A percentile compares a stretch with the other conserved stretches of the same genome.
phyloP scores from a whole-genome alignment of 148 eudicot species.

The Rhododendron vialii region DNA sequence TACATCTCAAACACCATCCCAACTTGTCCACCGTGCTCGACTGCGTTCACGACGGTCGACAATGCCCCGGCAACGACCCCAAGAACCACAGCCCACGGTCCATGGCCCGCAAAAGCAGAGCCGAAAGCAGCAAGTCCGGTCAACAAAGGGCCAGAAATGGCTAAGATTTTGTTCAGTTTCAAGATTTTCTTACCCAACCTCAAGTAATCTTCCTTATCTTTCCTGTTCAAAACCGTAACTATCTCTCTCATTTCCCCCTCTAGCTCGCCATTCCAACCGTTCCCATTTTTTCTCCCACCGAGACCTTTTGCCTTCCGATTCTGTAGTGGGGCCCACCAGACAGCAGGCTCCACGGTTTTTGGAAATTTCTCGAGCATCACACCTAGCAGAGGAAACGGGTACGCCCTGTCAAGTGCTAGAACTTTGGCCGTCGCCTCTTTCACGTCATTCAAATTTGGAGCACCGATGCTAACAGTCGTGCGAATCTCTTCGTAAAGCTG shows the following conservation, averaged over 20 bases:
- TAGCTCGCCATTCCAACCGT: conserved; percentile 49
- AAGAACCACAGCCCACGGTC: background rate
- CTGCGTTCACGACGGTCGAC: conserved; percentile 23
- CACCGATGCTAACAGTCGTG: conserved; percentile 22
- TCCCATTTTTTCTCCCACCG: background rate
- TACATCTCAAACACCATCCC: conserved; percentile 60
- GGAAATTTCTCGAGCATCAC: conserved; percentile 69
- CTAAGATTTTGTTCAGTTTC: conserved; percentile 47
- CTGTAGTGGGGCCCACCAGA: conserved; percentile 37
- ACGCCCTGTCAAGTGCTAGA: conserved; percentile 56
- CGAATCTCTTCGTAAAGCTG: conserved; percentile 28
- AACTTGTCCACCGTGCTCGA: conserved; percentile 33
- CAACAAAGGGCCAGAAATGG: conserved; percentile 47
- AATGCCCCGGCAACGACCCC: conserved; percentile 26
- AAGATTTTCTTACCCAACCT: conserved; percentile 55
- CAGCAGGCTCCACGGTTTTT: conserved; percentile 33
- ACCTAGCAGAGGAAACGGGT: conserved; percentile 63
- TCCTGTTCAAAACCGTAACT: conserved; percentile 30
- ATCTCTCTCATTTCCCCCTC: conserved; percentile 52
- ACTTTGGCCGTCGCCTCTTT: conserved; percentile 37
- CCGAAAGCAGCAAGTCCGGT: conserved; percentile 59
- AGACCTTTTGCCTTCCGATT: background rate
- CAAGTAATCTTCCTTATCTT: conserved; percentile 56
- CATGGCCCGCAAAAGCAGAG: conserved; percentile 23
- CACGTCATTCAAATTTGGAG: conserved; percentile 22